phyloP scores from a whole-genome alignment of 2,329 filamentous ascomycete genomes.

The Zelopaecilomyces penicillatus region DNA sequence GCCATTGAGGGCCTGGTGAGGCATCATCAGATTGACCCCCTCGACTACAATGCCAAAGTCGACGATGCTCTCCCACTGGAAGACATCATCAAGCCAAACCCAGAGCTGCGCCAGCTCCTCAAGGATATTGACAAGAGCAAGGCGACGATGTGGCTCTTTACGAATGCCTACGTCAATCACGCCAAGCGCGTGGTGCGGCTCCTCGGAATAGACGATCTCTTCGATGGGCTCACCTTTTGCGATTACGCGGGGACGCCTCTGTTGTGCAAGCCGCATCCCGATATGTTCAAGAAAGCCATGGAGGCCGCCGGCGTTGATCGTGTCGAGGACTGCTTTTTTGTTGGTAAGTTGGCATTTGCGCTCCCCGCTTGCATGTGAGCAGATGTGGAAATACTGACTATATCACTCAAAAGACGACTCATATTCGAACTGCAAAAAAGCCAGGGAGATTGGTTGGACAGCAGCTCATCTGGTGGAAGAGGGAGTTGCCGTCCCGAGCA shows the following conservation, averaged over 20 bases:
- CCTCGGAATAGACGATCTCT: conserved; percentile 75
- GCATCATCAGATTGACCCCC: conserved; percentile 88
- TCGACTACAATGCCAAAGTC: conserved; percentile 90
- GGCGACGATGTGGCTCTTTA: conserved; percentile 87
- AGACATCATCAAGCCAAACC: conserved; percentile 70
- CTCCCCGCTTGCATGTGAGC: background rate
- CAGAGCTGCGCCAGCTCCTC: conserved; percentile 65
- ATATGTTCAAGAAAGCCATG: conserved; percentile 88
- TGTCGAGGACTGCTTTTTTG: conserved; percentile 75
- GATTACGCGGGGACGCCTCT: conserved; percentile 70
- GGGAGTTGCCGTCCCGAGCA: conserved; percentile 52
- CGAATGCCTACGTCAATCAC: conserved; percentile 90
- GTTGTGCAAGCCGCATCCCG: conserved; percentile 75
- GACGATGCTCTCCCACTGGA: conserved; percentile 91
- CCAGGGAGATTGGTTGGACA: conserved; percentile 76
- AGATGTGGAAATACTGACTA: background rate
- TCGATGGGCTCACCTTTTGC: conserved; percentile 92
- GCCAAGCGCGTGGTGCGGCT: conserved; percentile 73
- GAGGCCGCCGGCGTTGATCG: conserved; percentile 64
- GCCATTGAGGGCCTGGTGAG: conserved; percentile 91
- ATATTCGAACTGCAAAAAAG: conserved; percentile 68
- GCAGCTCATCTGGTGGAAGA: conserved; percentile 80
- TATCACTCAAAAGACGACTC: conserved; percentile 62
- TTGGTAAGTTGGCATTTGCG: conserved; percentile 51
- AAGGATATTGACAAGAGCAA: conserved; percentile 75